phyloP scores from a whole-genome alignment of 2,329 filamentous ascomycete species.

The Balansia obtecta region DNA sequence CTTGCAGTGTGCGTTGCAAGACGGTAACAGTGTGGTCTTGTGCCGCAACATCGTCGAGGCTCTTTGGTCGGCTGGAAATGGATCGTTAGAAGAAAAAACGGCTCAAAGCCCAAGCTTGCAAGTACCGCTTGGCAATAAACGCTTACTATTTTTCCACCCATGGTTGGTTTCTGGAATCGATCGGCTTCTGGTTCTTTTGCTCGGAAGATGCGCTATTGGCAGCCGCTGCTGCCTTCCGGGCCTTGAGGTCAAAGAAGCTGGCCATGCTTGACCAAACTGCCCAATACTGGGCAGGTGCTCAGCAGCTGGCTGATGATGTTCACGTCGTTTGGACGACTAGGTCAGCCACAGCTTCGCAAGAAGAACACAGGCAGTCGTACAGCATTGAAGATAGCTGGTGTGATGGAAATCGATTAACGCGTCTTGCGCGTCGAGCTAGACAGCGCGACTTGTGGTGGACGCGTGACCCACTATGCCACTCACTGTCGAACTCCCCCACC shows the following conservation, averaged over 20 bases:
- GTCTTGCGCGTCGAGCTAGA: constrained; percentile 4
- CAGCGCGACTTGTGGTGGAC: too few species aligned
- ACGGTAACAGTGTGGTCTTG: constrained; percentile 96
- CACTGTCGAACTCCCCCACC: too few species aligned
- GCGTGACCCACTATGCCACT: too few species aligned
- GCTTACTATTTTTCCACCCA: constrained; percentile 98
- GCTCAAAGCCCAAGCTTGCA: neutral
- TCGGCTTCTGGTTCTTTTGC: constrained; percentile 49
- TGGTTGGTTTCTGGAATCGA: constrained; percentile 59
- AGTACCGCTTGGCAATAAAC: neutral
- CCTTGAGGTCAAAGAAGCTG: constrained; percentile 92
- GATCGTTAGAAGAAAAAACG: neutral
- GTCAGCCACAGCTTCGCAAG: neutral
- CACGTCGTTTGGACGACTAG: too few species aligned
- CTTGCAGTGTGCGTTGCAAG: constrained; percentile 83
- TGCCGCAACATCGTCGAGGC: constrained; percentile 84
- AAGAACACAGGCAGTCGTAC: neutral
- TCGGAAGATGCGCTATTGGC: constrained; percentile 49
- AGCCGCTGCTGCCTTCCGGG: constrained; percentile 67
- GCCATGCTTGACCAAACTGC: constrained; percentile 44
- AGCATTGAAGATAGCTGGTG: neutral
- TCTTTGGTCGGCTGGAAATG: constrained; percentile 68
- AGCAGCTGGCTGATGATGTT: neutral
- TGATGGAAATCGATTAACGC: constrained; percentile 19
- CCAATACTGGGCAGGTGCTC: neutral